A percentile compares a stretch with the other conserved stretches of the same genome.
Conservation (phyloP, 106 monocot species). For the Phalaenopsis equestris region DNA sequence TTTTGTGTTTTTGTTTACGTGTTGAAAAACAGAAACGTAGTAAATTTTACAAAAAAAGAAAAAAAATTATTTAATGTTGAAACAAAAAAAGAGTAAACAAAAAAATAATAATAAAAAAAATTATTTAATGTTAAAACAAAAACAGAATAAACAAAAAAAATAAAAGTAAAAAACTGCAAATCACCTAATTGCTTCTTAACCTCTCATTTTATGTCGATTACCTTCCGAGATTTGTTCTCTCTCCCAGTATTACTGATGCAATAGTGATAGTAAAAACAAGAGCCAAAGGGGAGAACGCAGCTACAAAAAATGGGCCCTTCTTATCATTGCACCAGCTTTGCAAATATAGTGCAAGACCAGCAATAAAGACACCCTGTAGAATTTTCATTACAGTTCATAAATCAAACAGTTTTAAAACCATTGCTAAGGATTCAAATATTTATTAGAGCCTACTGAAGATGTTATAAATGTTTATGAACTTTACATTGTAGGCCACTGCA, state of each 20-base stretch:
- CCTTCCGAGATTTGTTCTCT: slow-evolving; percentile 18
- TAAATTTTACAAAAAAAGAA: too few species aligned
- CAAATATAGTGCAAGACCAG: slow-evolving; percentile 28
- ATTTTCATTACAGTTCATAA: background rate
- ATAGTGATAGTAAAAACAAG: slow-evolving; percentile 23
- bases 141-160: too few species aligned
- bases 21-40: too few species aligned
- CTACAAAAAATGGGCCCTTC: slow-evolving; percentile 42
- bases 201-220: background rate
- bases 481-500: slow-evolving; percentile 18
- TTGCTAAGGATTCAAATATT: background rate
- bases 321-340: slow-evolving; percentile 37
- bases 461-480: background rate
- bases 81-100: too few species aligned
- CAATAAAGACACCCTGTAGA: slow-evolving; percentile 34
- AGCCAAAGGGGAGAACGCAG: slow-evolving; percentile 23
- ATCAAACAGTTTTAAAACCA: background rate
- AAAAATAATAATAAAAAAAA: too few species aligned
- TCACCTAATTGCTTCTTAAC: too few species aligned
- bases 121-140: too few species aligned
- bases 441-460: background rate
- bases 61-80: too few species aligned
- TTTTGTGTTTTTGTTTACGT: too few species aligned
- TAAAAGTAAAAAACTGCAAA: too few species aligned
- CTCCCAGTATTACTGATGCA: slow-evolving; percentile 30